Conservation (phyloP, 805 yeast genomes). For the Candida krabiensis region DNA sequence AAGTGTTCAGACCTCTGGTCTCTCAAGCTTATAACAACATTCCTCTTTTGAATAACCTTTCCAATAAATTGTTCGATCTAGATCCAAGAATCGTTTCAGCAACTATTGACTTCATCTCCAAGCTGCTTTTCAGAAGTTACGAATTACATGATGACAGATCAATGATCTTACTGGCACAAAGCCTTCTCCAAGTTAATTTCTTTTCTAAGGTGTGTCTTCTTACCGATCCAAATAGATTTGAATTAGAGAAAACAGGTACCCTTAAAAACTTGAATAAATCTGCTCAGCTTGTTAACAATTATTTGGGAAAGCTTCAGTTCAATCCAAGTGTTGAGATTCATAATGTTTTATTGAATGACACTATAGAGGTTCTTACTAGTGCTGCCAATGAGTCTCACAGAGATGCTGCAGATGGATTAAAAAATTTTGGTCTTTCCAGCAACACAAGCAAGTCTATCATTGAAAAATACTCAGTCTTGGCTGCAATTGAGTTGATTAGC, state of each 20-base stretch:
- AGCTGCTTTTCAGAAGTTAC: constrained; percentile 42
- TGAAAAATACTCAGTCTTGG: constrained; percentile 46
- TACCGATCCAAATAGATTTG: constrained; percentile 33
- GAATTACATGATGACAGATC: constrained; percentile 39
- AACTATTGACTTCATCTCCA: constrained; percentile 46
- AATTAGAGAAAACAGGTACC: constrained; percentile 15
- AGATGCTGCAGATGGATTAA: constrained; percentile 43
- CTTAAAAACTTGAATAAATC: constrained; percentile 20
- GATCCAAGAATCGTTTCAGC: constrained; percentile 45
- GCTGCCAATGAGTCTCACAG: constrained; percentile 41
- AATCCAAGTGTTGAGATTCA: constrained; percentile 41
- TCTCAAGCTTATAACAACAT: constrained; percentile 34
- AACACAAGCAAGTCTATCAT: constrained; percentile 43
- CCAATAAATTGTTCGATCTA: constrained; percentile 41
- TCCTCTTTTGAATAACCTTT: constrained; percentile 42
- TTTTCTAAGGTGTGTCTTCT: constrained; percentile 43
- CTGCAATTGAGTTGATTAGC: constrained; percentile 52
- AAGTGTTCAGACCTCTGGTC: constrained; percentile 20
- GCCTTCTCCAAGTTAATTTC: constrained; percentile 48
- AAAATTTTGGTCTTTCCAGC: constrained; percentile 47
- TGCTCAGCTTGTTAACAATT: constrained; percentile 38
- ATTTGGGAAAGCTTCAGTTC: constrained; percentile 35
- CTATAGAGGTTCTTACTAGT: constrained; percentile 38
- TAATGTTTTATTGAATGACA: constrained; percentile 39
- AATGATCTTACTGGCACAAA: constrained; percentile 44